Evolutionary conservation across 768 basidiomycete species (phyloP).

Genomic region (Lactifluus subvellereus): DNA sequence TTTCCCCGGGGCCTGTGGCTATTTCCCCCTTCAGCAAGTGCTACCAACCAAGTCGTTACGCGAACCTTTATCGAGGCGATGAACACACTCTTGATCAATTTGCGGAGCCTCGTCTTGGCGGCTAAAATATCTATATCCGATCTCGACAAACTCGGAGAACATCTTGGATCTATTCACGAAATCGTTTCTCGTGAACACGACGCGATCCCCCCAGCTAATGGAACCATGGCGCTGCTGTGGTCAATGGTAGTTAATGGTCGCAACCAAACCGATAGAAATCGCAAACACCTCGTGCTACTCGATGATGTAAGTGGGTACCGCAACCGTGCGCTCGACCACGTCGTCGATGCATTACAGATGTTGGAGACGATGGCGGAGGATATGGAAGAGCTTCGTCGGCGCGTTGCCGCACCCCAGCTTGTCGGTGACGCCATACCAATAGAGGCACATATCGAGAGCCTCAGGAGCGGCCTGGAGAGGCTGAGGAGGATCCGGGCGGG

Average conservation of each 20-base stretch:
- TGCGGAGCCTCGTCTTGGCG: constrained; percentile 57
- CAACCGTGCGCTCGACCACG: constrained; percentile 55
- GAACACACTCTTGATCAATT: constrained; percentile 46
- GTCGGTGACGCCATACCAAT: constrained; percentile 53
- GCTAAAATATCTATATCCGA: constrained; percentile 51
- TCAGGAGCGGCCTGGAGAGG: constrained; percentile 54
- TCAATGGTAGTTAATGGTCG: constrained; percentile 60
- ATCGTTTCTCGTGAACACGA: constrained; percentile 54
- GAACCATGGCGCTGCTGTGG: constrained; percentile 60
- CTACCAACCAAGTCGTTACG: constrained; percentile 41
- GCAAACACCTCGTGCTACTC: constrained; percentile 49
- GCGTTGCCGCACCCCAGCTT: constrained; percentile 63
- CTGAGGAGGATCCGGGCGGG: constrained; percentile 52
- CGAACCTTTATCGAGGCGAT: constrained; percentile 58
- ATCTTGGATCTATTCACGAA: constrained; percentile 51
- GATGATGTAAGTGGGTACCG: constrained; percentile 51
- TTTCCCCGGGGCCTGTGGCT: constrained; percentile 29
- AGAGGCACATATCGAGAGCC: constrained; percentile 75
- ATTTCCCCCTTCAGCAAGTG: constrained; percentile 29
- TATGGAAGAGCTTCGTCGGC: constrained; percentile 69
- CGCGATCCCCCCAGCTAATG: constrained; percentile 36
- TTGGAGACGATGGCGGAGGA: constrained; percentile 62
- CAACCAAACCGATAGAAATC: constrained; percentile 42
- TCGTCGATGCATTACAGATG: constrained; percentile 57
- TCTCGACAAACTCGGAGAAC: constrained; percentile 58